Conservation (phyloP, 495 filamentous ascomycete species). For the Penicillium bovifimosum region DNA sequence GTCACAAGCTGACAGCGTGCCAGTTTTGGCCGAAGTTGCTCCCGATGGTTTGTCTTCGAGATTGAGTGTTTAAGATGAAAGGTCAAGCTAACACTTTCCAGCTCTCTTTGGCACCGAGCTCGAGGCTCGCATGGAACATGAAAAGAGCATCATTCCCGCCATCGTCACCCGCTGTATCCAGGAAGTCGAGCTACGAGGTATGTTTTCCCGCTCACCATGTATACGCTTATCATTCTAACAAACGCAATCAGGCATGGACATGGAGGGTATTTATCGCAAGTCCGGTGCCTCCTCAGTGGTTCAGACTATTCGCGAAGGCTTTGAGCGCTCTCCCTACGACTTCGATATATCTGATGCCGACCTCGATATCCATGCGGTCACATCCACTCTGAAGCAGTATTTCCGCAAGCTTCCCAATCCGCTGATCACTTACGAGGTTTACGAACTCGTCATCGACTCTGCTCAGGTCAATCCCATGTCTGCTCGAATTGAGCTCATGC, state of each 20-base stretch:
- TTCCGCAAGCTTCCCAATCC: constrained; percentile 91
- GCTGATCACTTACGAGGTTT: constrained; percentile 86
- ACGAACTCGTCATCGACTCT: constrained; percentile 82
- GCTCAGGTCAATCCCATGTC: constrained; percentile 32
- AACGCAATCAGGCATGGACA: constrained; percentile 72
- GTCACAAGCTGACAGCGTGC: constrained; percentile 51
- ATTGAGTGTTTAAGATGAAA: neutral
- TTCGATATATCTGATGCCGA: constrained; percentile 90
- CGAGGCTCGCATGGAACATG: constrained; percentile 76
- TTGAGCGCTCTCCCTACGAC: constrained; percentile 66
- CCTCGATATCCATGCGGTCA: constrained; percentile 94
- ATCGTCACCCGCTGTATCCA: constrained; percentile 94
- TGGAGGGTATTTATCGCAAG: constrained; percentile 98
- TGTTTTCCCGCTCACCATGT: constrained; percentile 6
- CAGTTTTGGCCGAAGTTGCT: constrained; percentile 50
- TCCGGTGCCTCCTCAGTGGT: constrained; percentile 84
- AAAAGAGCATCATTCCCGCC: constrained; percentile 82
- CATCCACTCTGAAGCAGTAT: constrained; percentile 93
- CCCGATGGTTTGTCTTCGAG: constrained; percentile 35
- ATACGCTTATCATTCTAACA: neutral
- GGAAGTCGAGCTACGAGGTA: constrained; percentile 85
- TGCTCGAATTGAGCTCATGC: constrained; percentile 58
- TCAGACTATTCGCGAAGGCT: constrained; percentile 81
- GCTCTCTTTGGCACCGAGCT: constrained; percentile 90
- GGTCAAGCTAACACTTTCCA: constrained; percentile 15